These are phyloP conservation scores for Halophytophthora batemanensis DNA, from an alignment of 352 stramenopile genomes.

Conservation along the genomic window DNA sequence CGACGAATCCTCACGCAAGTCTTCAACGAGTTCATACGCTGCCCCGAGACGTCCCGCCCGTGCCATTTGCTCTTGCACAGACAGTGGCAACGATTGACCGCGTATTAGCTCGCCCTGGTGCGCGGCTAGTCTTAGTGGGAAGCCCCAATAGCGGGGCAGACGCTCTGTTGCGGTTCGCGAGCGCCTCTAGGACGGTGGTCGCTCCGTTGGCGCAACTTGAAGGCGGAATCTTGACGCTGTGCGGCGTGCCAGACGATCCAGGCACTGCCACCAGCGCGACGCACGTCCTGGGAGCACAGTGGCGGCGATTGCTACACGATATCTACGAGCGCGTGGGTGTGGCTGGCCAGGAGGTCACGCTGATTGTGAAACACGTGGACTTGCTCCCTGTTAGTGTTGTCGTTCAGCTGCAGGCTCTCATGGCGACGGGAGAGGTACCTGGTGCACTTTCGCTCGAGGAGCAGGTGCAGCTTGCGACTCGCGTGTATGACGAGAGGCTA, in stretches of 20 bases:
- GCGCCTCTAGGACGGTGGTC: slow-evolving; percentile 1
- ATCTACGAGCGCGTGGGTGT: slow-evolving; percentile 57
- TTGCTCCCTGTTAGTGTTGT: slow-evolving; percentile 31
- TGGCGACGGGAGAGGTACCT: slow-evolving; percentile 58
- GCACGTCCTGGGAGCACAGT: slow-evolving; percentile 19
- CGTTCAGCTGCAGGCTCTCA: slow-evolving; percentile 45
- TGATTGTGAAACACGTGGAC: slow-evolving; percentile 52
- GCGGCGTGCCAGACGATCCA: slow-evolving; percentile 20
- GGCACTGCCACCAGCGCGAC: slow-evolving; percentile 5
- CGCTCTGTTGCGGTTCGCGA: slow-evolving; percentile 33
- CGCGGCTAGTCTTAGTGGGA: slow-evolving; percentile 37
- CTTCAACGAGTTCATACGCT: not conserved
- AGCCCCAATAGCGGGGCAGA: slow-evolving; percentile 27
- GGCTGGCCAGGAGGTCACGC: slow-evolving; percentile 47
- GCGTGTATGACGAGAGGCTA: slow-evolving; percentile 61
- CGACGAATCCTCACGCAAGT: not conserved
- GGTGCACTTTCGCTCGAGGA: slow-evolving; percentile 58
- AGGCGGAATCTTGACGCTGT: slow-evolving; percentile 21
- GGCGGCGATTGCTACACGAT: slow-evolving; percentile 39
- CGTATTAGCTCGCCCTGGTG: slow-evolving; percentile 30
- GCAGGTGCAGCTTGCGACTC: slow-evolving; percentile 56
- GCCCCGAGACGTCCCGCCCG: slow-evolving; percentile 14
- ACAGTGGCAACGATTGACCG: slow-evolving; percentile 40
- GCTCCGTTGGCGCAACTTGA: not conserved
- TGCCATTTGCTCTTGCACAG: slow-evolving; percentile 38